Evolutionary conservation across 2,329 filamentous ascomycete species (phyloP).

Genomic region (Sclerotinia minor): DNA sequence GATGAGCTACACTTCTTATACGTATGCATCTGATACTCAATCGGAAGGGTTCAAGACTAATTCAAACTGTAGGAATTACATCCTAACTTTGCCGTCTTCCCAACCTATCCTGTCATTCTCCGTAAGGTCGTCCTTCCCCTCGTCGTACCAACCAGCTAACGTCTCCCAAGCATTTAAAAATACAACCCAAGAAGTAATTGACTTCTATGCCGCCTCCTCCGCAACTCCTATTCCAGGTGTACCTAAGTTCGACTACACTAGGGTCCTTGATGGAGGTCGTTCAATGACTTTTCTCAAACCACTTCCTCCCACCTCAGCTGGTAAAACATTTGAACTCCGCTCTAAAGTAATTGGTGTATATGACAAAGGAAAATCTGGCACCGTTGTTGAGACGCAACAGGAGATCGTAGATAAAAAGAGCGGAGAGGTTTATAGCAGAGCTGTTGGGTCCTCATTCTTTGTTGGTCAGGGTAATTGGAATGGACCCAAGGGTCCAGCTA

Average conservation of each 20-base stretch:
- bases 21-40: slow-evolving; percentile 50
- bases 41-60: slow-evolving; percentile 3
- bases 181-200: slow-evolving; percentile 64
- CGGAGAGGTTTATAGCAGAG: slow-evolving; percentile 62
- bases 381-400: slow-evolving; percentile 66
- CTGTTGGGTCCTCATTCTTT: slow-evolving; percentile 63
- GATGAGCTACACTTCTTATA: slow-evolving; percentile 94
- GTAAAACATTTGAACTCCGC: slow-evolving; percentile 62
- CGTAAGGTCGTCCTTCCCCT: slow-evolving; percentile 28
- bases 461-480: slow-evolving; percentile 77
- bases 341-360: slow-evolving; percentile 68
- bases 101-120: slow-evolving; percentile 53
- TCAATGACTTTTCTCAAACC: slow-evolving; percentile 63
- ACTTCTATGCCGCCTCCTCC: slow-evolving; percentile 64
- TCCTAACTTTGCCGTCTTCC: slow-evolving; percentile 83
- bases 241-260: slow-evolving; percentile 62
- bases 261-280: slow-evolving; percentile 68
- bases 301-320: slow-evolving; percentile 60
- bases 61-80: slow-evolving; percentile 68
- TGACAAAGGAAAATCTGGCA: slow-evolving; percentile 70
- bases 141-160: slow-evolving; percentile 21
- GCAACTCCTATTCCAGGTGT: slow-evolving; percentile 61
- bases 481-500: slow-evolving; percentile 84
- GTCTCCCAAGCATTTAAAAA: slow-evolving; percentile 60
- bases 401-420: slow-evolving; percentile 58